Evolutionary conservation across 495 filamentous ascomycete species (phyloP), one percentile per base, ranked within the genome.

Genomic region (Apodospora peruviana): DNA sequence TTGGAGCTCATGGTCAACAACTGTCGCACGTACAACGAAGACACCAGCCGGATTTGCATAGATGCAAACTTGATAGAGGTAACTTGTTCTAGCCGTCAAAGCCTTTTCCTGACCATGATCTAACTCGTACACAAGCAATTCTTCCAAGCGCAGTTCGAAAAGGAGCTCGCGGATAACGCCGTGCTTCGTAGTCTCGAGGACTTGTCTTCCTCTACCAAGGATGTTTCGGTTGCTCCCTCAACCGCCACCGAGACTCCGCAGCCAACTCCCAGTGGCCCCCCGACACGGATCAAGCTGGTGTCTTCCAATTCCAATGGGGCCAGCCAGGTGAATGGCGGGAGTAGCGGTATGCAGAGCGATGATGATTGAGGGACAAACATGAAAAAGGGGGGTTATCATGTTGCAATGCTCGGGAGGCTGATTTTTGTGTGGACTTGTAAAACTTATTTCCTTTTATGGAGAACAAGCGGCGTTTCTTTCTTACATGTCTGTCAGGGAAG

Each of bases 61-160:
- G 94, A 98, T 76, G 93, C 90, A 38, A 90, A 90, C 62, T 70
- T 83, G 37, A 96, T 98, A 66, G 90, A 96, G 79, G 91, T 96
- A 74, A n/a, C n/a, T n/a, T 47, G 45, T 37, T 21, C 19, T 14
- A 2, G 2, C 12, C 32, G 5, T 17, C 0, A 18, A 45, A 12
- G 4, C 12, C 16, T 34, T 35, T 8, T 2, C 9, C 12, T 32
- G 9, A 32, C 14, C 27, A 14, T 7, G 27, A 32, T n/a, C 47
- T 55, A 51, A 55, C 43, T 18, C 11, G 16, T 32, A 22, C 18
- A 4, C 14, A 56, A 90, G 84, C 73, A 75, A 64, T 82, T 82
- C 59, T 87, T 80, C 65, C 66, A 84, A 34, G 65, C 71, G n/a
- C 81, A 80, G 59, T 73, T 91, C 40, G 80, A 77, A 58, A 84